These are phyloP conservation scores for Phlyctochytrium planicorne DNA, from an alignment of 192 early-diverging fungal species.

Conservation along the genomic window DNA sequence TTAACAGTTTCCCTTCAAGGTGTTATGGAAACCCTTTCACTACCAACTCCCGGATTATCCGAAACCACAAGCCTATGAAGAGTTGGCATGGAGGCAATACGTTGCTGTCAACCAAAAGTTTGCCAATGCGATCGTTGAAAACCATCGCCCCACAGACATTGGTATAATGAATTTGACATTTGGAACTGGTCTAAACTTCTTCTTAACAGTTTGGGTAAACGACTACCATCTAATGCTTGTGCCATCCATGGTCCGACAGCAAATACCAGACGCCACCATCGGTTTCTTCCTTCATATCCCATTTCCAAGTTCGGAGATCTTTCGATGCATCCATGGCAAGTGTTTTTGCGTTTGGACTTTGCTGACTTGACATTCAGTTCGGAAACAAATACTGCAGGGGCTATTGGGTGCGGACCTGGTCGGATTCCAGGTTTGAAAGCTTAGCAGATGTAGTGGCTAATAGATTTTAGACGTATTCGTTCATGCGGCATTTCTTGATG, in stretches of 20 bases:
- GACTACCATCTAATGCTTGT: slow-evolving; percentile 97
- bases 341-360: slow-evolving; percentile 11
- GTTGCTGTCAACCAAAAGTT: slow-evolving; percentile 81
- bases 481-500: slow-evolving; percentile 60
- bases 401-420: slow-evolving; percentile 51
- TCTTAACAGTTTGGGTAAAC: slow-evolving; percentile 84
- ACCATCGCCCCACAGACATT: slow-evolving; percentile 81
- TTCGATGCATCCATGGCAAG: slow-evolving; percentile 78
- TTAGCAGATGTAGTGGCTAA: background rate
- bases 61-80: no score
- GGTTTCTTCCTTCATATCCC: slow-evolving; percentile 97
- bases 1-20: no score
- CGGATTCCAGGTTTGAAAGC: slow-evolving; percentile 40
- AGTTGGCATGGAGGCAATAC: slow-evolving; percentile 87
- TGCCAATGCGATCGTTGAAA: slow-evolving; percentile 75
- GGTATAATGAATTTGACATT: slow-evolving; percentile 51
- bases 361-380: slow-evolving; percentile 30
- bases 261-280: slow-evolving; percentile 81
- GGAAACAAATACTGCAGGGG: slow-evolving; percentile 49
- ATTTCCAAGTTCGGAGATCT: slow-evolving; percentile 94
- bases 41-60: no score
- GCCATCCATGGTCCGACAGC: slow-evolving; percentile 81
- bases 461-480: slow-evolving; percentile 46
- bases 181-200: slow-evolving; percentile 9
- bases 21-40: no score